Base-by-base conservation (phyloP, 306 rosid genomes). In the Rosa multiflora region DNA sequence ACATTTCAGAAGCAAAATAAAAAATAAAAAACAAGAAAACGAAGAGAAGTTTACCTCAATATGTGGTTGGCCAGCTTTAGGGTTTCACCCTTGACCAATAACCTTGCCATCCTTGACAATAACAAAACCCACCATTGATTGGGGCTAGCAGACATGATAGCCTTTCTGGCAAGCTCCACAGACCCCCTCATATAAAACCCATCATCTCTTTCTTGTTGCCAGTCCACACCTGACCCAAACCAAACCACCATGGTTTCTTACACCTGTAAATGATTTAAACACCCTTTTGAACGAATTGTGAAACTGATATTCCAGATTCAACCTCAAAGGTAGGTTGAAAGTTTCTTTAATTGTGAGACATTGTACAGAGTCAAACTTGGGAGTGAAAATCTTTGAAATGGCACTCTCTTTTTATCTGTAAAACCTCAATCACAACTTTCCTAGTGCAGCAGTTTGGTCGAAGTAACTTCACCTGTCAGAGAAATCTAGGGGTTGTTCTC, bases 21-120 rank as follows among this genome's bases (percentile, higher is more conserved):
- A 14, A 71, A 18, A 56, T 26, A 32, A 17, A 64, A 12, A 17
- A 0, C 2, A 17, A 40, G 74, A 23, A 35, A 67, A 5, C 53
- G 2, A 51, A 51, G 56, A 51, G 56, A 53, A 67, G 44, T 43
- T 55, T 80, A 89, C 97, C 94, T 94, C 97, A 42, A 85, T 97
- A 85, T 94, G 94, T 43, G 97, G 98, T 81, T 87, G 87, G 0
- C 97, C 97, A 53, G 92, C 90, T 86, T 92, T 94, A 66, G 95
- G 99, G 86, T 92, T 92, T 74, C 88, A 92, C 7, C 99, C 95
- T 88, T 91, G 80, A 77, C 97, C 97, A 83, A 91, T 90, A 80
- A 94, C 63, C 64, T 89, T 37, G 39, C 89, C 92, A 79, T 92
- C 85, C 73, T 88, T 92, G 23, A 94, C 95, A 88, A 92, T 89